These are phyloP conservation scores for Xylaria multiplex DNA, from an alignment of 2,329 filamentous ascomycete genomes.

Conservation along the genomic window DNA sequence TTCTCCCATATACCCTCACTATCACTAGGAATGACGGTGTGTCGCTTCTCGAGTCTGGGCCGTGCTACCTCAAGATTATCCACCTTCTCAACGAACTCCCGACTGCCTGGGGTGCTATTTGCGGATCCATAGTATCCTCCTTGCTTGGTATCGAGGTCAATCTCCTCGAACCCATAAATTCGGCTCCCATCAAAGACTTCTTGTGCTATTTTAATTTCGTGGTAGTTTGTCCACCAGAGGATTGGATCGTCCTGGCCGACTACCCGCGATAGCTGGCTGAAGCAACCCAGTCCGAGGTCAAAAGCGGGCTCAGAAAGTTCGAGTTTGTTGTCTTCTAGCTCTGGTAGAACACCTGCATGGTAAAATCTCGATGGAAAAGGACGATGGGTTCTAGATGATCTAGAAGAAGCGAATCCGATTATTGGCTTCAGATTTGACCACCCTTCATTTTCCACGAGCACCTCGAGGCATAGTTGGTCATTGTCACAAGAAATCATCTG, in stretches of 20 bases:
- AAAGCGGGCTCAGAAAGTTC: constrained; percentile 20
- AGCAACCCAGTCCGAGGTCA: constrained; percentile 39
- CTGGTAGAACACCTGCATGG: not conserved
- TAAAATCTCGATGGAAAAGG: not conserved
- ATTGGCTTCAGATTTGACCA: constrained; percentile 26
- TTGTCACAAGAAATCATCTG: not conserved
- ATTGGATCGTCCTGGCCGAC: constrained; percentile 11
- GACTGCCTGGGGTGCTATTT: not conserved
- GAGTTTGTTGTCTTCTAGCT: constrained; percentile 6
- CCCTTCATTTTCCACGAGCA: constrained; percentile 25
- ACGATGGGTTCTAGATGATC: constrained; percentile 1
- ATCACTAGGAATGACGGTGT: constrained; percentile 13
- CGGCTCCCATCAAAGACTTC: constrained; percentile 28
- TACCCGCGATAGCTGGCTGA: constrained; percentile 29
- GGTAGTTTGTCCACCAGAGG: constrained; percentile 13
- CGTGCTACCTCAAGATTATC: constrained; percentile 37
- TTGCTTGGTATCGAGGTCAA: constrained; percentile 4
- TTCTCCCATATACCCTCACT: constrained; percentile 23
- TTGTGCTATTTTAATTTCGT: constrained; percentile 20
- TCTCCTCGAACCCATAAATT: constrained; percentile 20
- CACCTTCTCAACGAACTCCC: constrained; percentile 33
- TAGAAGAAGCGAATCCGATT: constrained; percentile 13
- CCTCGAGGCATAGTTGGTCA: not conserved
- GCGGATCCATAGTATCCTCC: not conserved
- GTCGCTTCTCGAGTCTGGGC: not conserved